Evolutionary conservation across 805 yeast genomes (phyloP).

Genomic region (Candida peoriensis): DNA sequence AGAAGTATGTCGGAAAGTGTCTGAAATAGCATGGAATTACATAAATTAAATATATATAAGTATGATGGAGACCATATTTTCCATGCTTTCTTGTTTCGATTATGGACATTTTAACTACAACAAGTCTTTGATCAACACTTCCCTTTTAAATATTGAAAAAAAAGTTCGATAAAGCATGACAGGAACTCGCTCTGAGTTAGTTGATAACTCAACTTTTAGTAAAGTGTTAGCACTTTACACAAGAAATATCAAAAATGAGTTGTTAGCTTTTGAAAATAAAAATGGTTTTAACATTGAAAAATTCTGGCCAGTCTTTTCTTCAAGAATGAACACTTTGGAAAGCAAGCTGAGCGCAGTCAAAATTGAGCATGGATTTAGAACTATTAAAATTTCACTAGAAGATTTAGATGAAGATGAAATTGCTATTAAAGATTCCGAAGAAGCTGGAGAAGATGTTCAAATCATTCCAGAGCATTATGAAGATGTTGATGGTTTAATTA

Average conservation of each 20-base stretch:
- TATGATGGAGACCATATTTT: too few relatives aligned
- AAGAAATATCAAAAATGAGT: constrained; percentile 17
- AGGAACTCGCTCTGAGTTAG: not conserved
- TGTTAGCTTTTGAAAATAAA: constrained; percentile 29
- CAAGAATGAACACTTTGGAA: not conserved
- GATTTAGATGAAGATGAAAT: constrained; percentile 5
- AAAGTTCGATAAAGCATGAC: not conserved
- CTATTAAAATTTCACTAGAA: constrained; percentile 4
- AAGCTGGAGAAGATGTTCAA: constrained; percentile 3
- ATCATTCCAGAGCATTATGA: constrained; percentile 12
- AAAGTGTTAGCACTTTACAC: constrained; percentile 35
- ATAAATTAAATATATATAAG: too few relatives aligned
- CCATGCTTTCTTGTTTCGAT: too few relatives aligned
- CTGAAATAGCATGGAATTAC: too few relatives aligned
- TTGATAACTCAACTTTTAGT: constrained; percentile 33
- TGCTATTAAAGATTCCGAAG: not conserved
- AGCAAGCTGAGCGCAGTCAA: not conserved
- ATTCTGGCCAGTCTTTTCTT: constrained; percentile 23
- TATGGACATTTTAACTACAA: too few relatives aligned
- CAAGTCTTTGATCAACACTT: not conserved
- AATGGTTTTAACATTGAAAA: constrained; percentile 24
- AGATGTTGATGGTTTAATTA: constrained; percentile 21
- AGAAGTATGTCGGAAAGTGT: too few relatives aligned
- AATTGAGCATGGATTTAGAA: not conserved
- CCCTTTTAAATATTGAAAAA: not conserved